Evolutionary conservation across 2,329 filamentous ascomycete species (phyloP).

Genomic region (Colletotrichum scovillei): DNA sequence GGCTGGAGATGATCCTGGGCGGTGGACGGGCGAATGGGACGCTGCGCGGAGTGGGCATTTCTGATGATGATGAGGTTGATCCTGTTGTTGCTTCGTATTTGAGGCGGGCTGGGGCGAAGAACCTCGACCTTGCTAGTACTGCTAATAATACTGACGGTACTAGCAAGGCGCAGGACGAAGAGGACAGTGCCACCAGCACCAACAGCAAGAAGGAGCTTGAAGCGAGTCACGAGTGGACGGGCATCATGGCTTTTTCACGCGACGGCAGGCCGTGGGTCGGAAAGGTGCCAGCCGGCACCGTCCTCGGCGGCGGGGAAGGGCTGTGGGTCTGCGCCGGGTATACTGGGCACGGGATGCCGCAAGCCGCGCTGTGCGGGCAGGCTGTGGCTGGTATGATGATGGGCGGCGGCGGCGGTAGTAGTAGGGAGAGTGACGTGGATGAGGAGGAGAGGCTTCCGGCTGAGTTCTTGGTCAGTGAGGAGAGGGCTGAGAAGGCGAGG

Average conservation of each 20-base stretch:
- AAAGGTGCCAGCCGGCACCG: constrained; percentile 60
- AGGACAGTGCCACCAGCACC: too few relatives aligned
- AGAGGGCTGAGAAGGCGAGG: constrained; percentile 40
- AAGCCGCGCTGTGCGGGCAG: constrained; percentile 74
- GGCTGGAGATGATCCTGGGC: constrained; percentile 75
- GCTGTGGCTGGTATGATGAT: constrained; percentile 71
- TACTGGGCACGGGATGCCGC: constrained; percentile 83
- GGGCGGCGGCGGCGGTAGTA: constrained; percentile 44
- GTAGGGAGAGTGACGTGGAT: constrained; percentile 42
- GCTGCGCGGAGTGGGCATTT: constrained; percentile 66
- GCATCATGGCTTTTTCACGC: constrained; percentile 81
- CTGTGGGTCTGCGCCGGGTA: constrained; percentile 75
- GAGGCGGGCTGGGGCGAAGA: constrained; percentile 54
- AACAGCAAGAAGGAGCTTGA: constrained; percentile 52
- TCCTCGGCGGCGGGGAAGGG: constrained; percentile 61
- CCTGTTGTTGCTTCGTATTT: constrained; percentile 66
- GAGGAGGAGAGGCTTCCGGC: constrained; percentile 54
- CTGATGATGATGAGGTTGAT: constrained; percentile 70
- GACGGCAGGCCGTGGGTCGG: constrained; percentile 80
- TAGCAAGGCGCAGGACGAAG: not conserved
- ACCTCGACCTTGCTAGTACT: constrained; percentile 50
- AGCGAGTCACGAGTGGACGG: constrained; percentile 77
- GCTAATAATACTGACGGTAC: too few relatives aligned
- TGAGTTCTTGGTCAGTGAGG: constrained; percentile 52
- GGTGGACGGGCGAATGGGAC: constrained; percentile 72